Base-by-base conservation (phyloP, 208 protist species). In the Porcisia hertigi region DNA sequence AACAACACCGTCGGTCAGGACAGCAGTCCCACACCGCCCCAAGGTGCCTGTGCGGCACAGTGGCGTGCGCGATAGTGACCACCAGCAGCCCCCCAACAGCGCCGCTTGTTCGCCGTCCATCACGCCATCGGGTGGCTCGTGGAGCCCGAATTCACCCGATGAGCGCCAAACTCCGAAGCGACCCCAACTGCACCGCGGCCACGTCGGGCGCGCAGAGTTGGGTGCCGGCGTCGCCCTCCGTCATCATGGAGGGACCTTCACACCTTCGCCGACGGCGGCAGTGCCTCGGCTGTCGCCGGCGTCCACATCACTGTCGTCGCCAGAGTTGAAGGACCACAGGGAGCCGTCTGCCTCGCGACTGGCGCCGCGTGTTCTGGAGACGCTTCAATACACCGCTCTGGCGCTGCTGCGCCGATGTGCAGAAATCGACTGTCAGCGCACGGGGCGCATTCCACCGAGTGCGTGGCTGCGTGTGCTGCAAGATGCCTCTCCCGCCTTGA, bases 371-470 rank as follows among this genome's bases (percentile, higher is more conserved):
- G 43, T 75, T 25, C 36, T 78, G 41, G 47, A 54, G n/a, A 54
- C 77, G 52, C 77, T 85, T 58, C 79, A 80, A 45, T 23, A 41
- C 41, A n/a, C 71, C 41, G 39, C 71, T 12, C 25, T 75, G 71
- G 25, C 39, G 58, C 71, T 75, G 41, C 41, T 75, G 71, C 71
- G 71, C 49, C 41, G 43, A 14, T 75, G 71, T 62, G 43, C 71
- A 11, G 57, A 65, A 55, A 36, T 53, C 9, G 71, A 75, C 41
- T 8, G 16, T 59, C 39, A 25, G 7, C 71, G 25, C 57, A 75
- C 71, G 25, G 71, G 71, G 18, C n/a, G 57, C 11, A 63, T 75
- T 30, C 5, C 71, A 47, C 57, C 43, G 41, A 59, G 25, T 18
- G n/a, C 57, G 57, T 75, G 71, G 71, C 55, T 30, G 23, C 58